Evolutionary conservation across 208 protist genomes (phyloP).

Genomic region (Histomonas meleagridis): DNA sequence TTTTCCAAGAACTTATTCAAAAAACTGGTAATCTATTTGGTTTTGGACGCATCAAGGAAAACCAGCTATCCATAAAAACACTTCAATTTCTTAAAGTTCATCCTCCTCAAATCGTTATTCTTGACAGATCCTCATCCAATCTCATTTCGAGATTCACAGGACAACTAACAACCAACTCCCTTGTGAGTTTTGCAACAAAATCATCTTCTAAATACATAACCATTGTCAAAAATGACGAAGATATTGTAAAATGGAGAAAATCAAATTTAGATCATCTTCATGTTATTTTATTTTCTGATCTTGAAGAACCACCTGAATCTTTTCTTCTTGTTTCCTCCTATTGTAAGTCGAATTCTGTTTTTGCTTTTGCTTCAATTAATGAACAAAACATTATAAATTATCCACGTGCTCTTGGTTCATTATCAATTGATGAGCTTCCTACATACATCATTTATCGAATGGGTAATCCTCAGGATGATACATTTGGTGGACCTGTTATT

Average conservation of each 20-base stretch:
- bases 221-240: background rate
- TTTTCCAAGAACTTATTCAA: conserved; percentile 16
- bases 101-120: background rate
- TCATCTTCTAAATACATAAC: background rate
- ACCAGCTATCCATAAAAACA: background rate
- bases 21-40: conserved; percentile 16
- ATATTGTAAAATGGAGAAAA: background rate
- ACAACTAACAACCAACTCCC: background rate
- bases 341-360: background rate
- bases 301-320: background rate
- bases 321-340: background rate
- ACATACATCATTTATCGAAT: conserved; percentile 11
- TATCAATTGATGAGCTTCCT: background rate
- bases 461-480: background rate
- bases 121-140: background rate
- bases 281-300: conserved; percentile 22
- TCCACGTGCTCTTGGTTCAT: background rate
- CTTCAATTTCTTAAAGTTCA: background rate
- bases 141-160: background rate
- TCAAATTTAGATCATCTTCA: background rate
- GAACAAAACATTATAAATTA: background rate
- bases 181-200: background rate
- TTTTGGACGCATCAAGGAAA: background rate
- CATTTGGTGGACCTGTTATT: conserved; percentile 7
- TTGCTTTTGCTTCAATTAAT: conserved; percentile 17